phyloP scores from a whole-genome alignment of 805 yeast species.

The Barnettozyma vustinii region DNA sequence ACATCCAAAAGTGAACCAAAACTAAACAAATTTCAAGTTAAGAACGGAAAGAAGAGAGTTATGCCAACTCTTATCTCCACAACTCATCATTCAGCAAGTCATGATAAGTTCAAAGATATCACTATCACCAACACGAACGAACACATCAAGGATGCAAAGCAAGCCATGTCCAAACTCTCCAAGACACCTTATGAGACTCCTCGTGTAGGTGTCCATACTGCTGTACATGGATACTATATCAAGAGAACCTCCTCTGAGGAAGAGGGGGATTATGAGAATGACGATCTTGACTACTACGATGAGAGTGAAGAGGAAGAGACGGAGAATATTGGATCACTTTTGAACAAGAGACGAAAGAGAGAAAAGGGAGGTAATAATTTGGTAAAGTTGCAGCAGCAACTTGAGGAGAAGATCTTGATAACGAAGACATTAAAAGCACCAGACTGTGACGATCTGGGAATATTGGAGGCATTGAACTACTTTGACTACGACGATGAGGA shows the following conservation, averaged over 20 bases:
- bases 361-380: conserved; percentile 25
- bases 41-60: conserved; percentile 72
- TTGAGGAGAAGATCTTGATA: conserved; percentile 11
- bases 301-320: conserved; percentile 42
- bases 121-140: conserved; percentile 13
- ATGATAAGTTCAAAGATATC: conserved; percentile 14
- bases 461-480: conserved; percentile 28
- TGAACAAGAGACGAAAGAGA: conserved; percentile 27
- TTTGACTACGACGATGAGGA: conserved; percentile 29
- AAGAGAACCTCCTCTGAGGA: conserved; percentile 25
- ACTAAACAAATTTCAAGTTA: conserved; percentile 51
- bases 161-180: conserved; percentile 28
- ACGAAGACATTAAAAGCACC: neutral
- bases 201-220: conserved; percentile 55
- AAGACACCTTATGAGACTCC: conserved; percentile 50
- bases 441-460: conserved; percentile 24
- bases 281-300: conserved; percentile 31
- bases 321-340: conserved; percentile 15
- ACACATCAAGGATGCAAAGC: conserved; percentile 2
- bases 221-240: conserved; percentile 51
- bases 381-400: conserved; percentile 10
- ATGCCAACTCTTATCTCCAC: conserved; percentile 62
- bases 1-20: conserved; percentile 23
- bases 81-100: conserved; percentile 21
- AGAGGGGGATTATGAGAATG: conserved; percentile 23